phyloP scores from a whole-genome alignment of 2,329 filamentous ascomycete species.

The Amauroascus niger region DNA sequence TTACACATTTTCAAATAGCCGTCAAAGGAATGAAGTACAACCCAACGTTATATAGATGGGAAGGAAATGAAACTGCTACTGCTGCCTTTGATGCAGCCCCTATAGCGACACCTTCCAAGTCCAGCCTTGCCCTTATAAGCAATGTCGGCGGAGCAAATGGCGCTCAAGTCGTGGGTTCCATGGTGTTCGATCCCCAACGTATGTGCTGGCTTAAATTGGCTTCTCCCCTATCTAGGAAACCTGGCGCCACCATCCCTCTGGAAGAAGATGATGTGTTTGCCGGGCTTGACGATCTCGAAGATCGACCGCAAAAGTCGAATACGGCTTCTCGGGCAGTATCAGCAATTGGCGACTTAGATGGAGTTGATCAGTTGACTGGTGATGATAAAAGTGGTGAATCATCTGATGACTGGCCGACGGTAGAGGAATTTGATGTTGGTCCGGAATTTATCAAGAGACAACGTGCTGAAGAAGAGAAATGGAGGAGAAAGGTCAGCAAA shows the following conservation, averaged over 20 bases:
- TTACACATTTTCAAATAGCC: slow-evolving; percentile 41
- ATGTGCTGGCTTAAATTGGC: slow-evolving; percentile 93
- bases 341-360: slow-evolving; percentile 19
- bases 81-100: slow-evolving; percentile 61
- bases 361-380: slow-evolving; percentile 23
- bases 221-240: slow-evolving; percentile 34
- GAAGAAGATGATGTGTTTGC: slow-evolving; percentile 92
- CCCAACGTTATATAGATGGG: slow-evolving; percentile 75
- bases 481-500: slow-evolving; percentile 75
- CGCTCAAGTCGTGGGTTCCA: slow-evolving; percentile 89
- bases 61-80: slow-evolving; percentile 86
- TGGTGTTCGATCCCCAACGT: slow-evolving; percentile 93
- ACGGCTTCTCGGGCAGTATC: slow-evolving; percentile 7
- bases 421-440: slow-evolving; percentile 95
- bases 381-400: slow-evolving; percentile 38
- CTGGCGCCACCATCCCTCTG: slow-evolving; percentile 44
- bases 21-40: slow-evolving; percentile 97
- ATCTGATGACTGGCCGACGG: slow-evolving; percentile 69
- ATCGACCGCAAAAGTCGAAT: slow-evolving; percentile 36
- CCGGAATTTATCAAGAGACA: slow-evolving; percentile 87
- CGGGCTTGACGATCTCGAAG: slow-evolving; percentile 84
- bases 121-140: slow-evolving; percentile 64
- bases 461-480: slow-evolving; percentile 81
- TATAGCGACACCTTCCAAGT: slow-evolving; percentile 35
- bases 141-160: slow-evolving; percentile 77